Conservation (phyloP, 495 filamentous ascomycete genomes). For the Annulohypoxylon bovei region DNA sequence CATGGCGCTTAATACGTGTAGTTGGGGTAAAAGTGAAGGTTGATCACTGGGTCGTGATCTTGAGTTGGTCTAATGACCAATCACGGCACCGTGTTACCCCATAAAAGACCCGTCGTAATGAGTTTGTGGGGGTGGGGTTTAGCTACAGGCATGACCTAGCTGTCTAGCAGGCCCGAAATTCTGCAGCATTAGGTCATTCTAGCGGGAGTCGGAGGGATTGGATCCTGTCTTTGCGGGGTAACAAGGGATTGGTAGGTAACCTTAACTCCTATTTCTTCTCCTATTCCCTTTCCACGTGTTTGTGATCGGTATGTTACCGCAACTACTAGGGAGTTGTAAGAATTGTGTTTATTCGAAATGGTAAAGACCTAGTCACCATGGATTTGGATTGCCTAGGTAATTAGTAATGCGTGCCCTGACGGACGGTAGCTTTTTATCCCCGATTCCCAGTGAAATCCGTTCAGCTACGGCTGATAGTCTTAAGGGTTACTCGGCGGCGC, state of each 20-base stretch:
- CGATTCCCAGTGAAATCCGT: neutral
- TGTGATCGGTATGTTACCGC: neutral
- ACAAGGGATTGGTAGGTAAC: slow-evolving; percentile 5
- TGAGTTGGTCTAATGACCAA: slow-evolving; percentile 19
- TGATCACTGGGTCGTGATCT: slow-evolving; percentile 11
- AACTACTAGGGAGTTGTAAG: neutral
- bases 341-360: neutral
- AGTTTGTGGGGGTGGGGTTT: slow-evolving; percentile 33
- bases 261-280: neutral
- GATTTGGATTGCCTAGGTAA: slow-evolving; percentile 1
- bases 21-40: slow-evolving; percentile 18
- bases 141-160: slow-evolving; percentile 1
- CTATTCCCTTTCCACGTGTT: neutral
- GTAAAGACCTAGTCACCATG: neutral
- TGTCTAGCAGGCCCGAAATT: neutral
- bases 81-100: slow-evolving; percentile 17
- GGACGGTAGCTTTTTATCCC: neutral
- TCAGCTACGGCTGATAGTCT: neutral
- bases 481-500: neutral
- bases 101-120: slow-evolving; percentile 11
- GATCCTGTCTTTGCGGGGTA: slow-evolving; percentile 29
- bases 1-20: slow-evolving; percentile 6
- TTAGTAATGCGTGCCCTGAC: neutral
- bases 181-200: slow-evolving; percentile 31
- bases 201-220: neutral